These are phyloP conservation scores for Yamadazyma aaseri DNA, from an alignment of 1,139 yeast species.

Conservation along the genomic window DNA sequence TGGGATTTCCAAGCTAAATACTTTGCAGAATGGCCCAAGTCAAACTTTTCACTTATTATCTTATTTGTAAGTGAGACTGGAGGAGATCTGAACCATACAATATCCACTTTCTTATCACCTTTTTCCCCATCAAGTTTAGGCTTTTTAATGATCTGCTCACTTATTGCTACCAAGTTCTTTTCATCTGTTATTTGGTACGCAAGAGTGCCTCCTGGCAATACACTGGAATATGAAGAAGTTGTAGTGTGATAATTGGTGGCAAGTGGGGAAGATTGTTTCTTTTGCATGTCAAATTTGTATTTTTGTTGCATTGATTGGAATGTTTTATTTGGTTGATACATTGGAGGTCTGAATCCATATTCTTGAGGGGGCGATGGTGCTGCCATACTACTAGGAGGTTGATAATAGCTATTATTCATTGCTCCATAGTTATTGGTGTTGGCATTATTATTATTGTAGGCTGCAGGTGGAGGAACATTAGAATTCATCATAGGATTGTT, in stretches of 20 bases:
- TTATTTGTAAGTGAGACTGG: conserved; percentile 61
- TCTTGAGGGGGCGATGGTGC: conserved; percentile 13
- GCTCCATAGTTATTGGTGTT: conserved; percentile 1
- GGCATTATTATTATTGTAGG: not conserved
- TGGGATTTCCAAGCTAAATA: conserved; percentile 64
- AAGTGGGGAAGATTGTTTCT: conserved; percentile 20
- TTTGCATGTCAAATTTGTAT: conserved; percentile 11
- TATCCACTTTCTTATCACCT: conserved; percentile 34
- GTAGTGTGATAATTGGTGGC: conserved; percentile 29
- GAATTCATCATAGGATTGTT: conserved; percentile 1
- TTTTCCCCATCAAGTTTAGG: conserved; percentile 19
- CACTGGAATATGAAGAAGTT: conserved; percentile 35
- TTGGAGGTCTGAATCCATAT: conserved; percentile 16
- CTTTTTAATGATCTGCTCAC: conserved; percentile 25
- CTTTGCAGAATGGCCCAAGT: conserved; percentile 66
- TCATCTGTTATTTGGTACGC: conserved; percentile 33
- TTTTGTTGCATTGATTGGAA: conserved; percentile 19
- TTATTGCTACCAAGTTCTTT: conserved; percentile 16
- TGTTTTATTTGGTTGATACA: conserved; percentile 20
- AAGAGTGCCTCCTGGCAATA: conserved; percentile 42
- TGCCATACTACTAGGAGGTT: conserved; percentile 1
- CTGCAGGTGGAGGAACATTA: not conserved
- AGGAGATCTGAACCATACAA: conserved; percentile 81
- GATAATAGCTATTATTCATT: conserved; percentile 1
- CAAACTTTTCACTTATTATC: conserved; percentile 29